Percentiles rank a stretch among this genome's conserved stretches.
Conservation (phyloP, 2,329 filamentous ascomycete species). For the Cercospora citrullina region DNA sequence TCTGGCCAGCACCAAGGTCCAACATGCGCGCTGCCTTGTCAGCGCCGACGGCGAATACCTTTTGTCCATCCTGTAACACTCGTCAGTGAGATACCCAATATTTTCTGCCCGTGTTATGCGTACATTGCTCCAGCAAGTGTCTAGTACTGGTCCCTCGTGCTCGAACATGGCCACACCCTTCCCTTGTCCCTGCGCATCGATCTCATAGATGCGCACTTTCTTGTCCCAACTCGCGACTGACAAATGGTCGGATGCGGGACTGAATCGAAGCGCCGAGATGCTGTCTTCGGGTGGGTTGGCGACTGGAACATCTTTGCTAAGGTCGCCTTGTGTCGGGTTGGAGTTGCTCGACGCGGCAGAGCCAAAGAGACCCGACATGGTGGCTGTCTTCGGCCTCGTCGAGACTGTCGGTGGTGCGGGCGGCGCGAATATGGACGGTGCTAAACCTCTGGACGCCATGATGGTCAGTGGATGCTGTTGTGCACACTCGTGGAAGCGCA, state of each 20-base stretch:
- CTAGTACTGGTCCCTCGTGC: constrained; percentile 81
- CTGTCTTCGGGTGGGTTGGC: constrained; percentile 80
- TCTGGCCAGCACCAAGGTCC: constrained; percentile 65
- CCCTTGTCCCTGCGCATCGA: constrained; percentile 73
- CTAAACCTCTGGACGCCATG: constrained; percentile 1
- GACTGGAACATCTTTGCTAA: constrained; percentile 83
- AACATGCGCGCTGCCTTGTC: constrained; percentile 89
- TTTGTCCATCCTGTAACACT: constrained; percentile 77
- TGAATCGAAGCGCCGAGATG: constrained; percentile 85
- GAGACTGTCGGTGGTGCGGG: background rate
- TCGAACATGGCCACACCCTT: constrained; percentile 84
- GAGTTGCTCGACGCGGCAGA: constrained; percentile 54
- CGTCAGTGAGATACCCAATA: background rate
- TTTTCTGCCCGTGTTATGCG: constrained; percentile 31
- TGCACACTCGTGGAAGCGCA: background rate
- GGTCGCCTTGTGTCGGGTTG: constrained; percentile 80
- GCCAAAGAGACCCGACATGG: constrained; percentile 49
- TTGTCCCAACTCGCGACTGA: constrained; percentile 96
- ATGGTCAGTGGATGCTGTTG: background rate
- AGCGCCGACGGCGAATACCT: constrained; percentile 81
- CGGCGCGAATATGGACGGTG: background rate
- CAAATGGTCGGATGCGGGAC: constrained; percentile 73
- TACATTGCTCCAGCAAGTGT: constrained; percentile 86
- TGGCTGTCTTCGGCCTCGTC: background rate
- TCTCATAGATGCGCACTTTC: constrained; percentile 95